Percentiles rank a stretch among this genome's conserved stretches.
These are phyloP conservation scores for Fusarium zealandicum DNA, from an alignment of 2,329 filamentous ascomycete species.

Conservation along the genomic window DNA sequence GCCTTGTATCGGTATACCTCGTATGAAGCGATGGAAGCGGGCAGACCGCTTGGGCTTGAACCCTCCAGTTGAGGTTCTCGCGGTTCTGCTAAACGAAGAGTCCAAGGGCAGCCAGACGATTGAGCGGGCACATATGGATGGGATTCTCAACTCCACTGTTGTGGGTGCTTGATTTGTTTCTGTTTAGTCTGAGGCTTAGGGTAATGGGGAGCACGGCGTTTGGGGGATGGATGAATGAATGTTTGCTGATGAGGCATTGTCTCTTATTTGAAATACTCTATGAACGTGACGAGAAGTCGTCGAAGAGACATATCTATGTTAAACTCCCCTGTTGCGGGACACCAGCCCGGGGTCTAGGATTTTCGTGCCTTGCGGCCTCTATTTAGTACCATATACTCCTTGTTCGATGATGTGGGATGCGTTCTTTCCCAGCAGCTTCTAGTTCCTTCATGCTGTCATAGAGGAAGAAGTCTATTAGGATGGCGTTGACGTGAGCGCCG, in stretches of 20 bases:
- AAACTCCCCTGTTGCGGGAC: conserved; percentile 15
- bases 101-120: conserved; percentile 59
- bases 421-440: conserved; percentile 68
- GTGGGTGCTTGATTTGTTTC: conserved; percentile 45
- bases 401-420: conserved; percentile 81
- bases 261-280: conserved; percentile 27
- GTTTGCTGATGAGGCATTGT: conserved; percentile 29
- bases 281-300: conserved; percentile 11
- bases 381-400: conserved; percentile 91
- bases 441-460: conserved; percentile 93
- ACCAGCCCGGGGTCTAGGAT: conserved; percentile 12
- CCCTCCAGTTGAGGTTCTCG: conserved; percentile 89
- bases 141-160: conserved; percentile 61
- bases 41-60: conserved; percentile 83
- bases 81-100: conserved; percentile 79
- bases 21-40: conserved; percentile 86
- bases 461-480: conserved; percentile 95
- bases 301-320: conserved; percentile 29
- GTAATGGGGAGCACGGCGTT: conserved; percentile 36
- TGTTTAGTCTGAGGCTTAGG: conserved; percentile 16
- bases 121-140: conserved; percentile 79
- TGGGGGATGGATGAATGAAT: conserved; percentile 16
- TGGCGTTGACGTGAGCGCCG: conserved; percentile 78
- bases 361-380: conserved; percentile 14
- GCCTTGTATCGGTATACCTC: conserved; percentile 87